Evolutionary conservation across 371 early-diverging fungal genomes (phyloP), one percentile per base, ranked within the genome.

Genomic region (Mortierella sp.): DNA sequence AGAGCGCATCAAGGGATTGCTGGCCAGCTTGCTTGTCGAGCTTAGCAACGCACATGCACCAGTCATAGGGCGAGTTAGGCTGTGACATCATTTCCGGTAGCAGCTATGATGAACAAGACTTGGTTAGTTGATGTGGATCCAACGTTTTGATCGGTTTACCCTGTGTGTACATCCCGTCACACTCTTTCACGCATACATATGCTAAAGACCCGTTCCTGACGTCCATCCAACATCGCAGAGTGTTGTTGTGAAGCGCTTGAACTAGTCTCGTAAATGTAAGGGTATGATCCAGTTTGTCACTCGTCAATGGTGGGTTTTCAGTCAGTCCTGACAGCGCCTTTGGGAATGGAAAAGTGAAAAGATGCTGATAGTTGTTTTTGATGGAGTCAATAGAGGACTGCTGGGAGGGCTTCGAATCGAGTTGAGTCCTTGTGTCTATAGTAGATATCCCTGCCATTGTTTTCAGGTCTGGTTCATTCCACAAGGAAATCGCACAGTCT

Each of bases 191-290:
- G 57, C 77, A 39, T 61, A 76, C 77, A 41, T 69, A 57, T 9
- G 62, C 69, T 46, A 76, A 48, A 6, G 77, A 48, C 34, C 77
- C 59, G 25, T 63, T 61, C 45, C 77, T 60, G 22, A 68, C 77
- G 45, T 76, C 77, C 43, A 58, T 65, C 77, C 77, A 76, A 59
- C 77, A 76, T 3, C 77, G 69, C 31, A 76, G 40, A 1, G 77
- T 66, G 44, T 76, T 76, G 28, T 63, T 76, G 27, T 68, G 64
- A 19, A 76, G 57, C 9, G 69, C 64, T 12, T 57, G 52, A 3
- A 76, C 70, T 17, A 76, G 51, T 4, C 69, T 46, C 16, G 57
- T 37, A 31, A 76, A 64, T 0, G 77, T 65, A n/a, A 60, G 45
- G 22, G 48, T n/a, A 13, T 40, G 54, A 24, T 60, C 59, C 6